Base-by-base conservation (phyloP, 2,329 filamentous ascomycete species). In the Gliomastix tumulicola region DNA sequence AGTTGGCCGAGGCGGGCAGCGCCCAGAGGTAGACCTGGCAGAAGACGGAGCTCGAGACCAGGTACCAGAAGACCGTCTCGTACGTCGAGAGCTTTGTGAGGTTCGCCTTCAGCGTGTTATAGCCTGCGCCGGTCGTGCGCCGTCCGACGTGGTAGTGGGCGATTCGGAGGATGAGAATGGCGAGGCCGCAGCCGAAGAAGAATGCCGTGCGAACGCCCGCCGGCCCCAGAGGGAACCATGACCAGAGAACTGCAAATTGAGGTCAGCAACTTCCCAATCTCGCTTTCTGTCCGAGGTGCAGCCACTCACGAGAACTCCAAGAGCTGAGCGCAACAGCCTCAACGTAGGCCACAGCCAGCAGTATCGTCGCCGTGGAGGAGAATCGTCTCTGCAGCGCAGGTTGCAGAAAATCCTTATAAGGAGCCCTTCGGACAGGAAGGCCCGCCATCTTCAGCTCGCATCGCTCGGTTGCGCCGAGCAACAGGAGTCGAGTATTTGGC, bases 381-480 rank as follows among this genome's bases (percentile, higher is more conserved):
- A 96, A 97, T 51, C 88, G 79, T 51, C 85, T 75, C 60, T 97
- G 90, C 45, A 96, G 69, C 36, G 84, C 82, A 34, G 90, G 89
- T 43, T 90, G 94, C 48, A 96, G 67, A 59, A 94, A 94, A 65
- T 95, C 87, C 69, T 88, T 84, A 63, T 95, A 94, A 34, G 74
- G 68, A 51, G 68, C 64, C 54, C 58, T 74, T 70, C 68, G 78
- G 64, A 66, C 71, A 55, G 62, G 66, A 53, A 62, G 59, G 52
- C 56, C 57, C 50, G 71, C 65, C 71, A 77, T 77, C 34, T 55
- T 65, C 50, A 58, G 59, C 56, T 60, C 53, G 55, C 65, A 68
- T 70, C 57, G 53, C 64, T n/a, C n/a, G n/a, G n/a, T n/a, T n/a
- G n/a, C n/a, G n/a, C n/a, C n/a, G n/a, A n/a, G n/a, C n/a, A n/a